These are phyloP conservation scores for Penstemon newberryi DNA, from an alignment of 257 asterid species.

Conservation along the genomic window DNA sequence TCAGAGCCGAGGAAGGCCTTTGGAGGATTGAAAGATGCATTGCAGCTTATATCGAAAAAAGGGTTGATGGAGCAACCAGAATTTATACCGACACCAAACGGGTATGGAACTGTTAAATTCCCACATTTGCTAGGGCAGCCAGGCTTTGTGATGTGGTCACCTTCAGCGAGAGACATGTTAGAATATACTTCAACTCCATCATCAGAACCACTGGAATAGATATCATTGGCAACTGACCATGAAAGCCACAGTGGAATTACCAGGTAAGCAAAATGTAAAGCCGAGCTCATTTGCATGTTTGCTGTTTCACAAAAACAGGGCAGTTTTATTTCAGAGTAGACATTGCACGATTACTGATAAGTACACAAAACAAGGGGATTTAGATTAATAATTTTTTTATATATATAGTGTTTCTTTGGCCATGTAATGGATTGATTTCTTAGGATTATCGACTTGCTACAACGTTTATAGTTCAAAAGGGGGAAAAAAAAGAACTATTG, in stretches of 20 bases:
- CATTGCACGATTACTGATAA: neutral
- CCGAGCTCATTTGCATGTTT: constrained; percentile 11
- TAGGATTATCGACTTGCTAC: no score
- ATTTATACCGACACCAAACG: constrained; percentile 36
- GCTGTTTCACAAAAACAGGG: neutral
- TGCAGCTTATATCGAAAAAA: constrained; percentile 30
- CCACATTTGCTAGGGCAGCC: constrained; percentile 40
- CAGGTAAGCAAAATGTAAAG: neutral
- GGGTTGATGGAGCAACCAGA: constrained; percentile 33
- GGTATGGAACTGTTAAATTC: constrained; percentile 32
- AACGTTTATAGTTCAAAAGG: no score
- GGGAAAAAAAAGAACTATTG: no score
- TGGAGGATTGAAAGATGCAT: constrained; percentile 31
- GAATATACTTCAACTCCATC: neutral
- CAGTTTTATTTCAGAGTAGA: neutral
- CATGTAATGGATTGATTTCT: no score
- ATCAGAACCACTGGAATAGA: neutral
- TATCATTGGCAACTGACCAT: neutral
- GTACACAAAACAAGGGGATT: no score
- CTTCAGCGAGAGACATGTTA: constrained; percentile 13
- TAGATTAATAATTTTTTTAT: no score
- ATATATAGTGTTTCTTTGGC: no score
- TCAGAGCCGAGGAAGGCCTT: constrained; percentile 27
- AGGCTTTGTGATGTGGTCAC: constrained; percentile 16
- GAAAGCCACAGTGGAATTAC: neutral